Conservation (phyloP, 129 eudicot species). For the Flaveria ramosissima region DNA sequence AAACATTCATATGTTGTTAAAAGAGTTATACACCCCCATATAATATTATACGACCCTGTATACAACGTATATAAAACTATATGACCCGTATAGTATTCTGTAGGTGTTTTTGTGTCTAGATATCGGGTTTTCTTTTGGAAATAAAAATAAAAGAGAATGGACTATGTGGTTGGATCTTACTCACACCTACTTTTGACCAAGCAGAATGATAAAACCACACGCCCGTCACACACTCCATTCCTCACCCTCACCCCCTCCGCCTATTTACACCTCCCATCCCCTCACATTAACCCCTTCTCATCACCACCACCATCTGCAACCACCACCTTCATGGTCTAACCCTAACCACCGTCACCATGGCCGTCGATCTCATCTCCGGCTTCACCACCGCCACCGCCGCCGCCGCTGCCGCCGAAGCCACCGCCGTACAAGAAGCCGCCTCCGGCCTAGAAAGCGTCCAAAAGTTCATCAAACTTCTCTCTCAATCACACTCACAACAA, state of each 20-base stretch:
- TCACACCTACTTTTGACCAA: constrained; percentile 71
- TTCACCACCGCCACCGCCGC: constrained; percentile 33
- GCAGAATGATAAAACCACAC: constrained; percentile 50
- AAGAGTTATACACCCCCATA: too few species aligned
- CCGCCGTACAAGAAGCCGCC: constrained; percentile 72
- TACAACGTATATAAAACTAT: too few species aligned
- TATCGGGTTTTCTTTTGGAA: background rate
- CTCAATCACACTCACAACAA: constrained; percentile 39
- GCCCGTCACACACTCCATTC: constrained; percentile 57
- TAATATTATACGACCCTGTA: too few species aligned
- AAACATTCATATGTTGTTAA: too few species aligned
- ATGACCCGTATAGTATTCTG: too few species aligned
- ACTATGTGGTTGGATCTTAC: constrained; percentile 53
- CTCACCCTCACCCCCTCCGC: constrained; percentile 1
- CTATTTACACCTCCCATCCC: constrained; percentile 34
- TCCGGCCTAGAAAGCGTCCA: constrained; percentile 84
- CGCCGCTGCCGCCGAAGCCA: constrained; percentile 33
- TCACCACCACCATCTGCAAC: background rate
- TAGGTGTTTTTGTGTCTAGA: too few species aligned
- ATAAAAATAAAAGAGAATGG: constrained; percentile 16
- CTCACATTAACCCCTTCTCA: constrained; percentile 30
- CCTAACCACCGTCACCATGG: constrained; percentile 53
- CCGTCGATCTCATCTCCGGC: constrained; percentile 64
- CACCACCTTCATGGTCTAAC: constrained; percentile 9
- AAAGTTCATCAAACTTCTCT: constrained; percentile 52